Evolutionary conservation across 768 basidiomycete genomes (phyloP).

Genomic region (Cystobasidium ongulense): DNA sequence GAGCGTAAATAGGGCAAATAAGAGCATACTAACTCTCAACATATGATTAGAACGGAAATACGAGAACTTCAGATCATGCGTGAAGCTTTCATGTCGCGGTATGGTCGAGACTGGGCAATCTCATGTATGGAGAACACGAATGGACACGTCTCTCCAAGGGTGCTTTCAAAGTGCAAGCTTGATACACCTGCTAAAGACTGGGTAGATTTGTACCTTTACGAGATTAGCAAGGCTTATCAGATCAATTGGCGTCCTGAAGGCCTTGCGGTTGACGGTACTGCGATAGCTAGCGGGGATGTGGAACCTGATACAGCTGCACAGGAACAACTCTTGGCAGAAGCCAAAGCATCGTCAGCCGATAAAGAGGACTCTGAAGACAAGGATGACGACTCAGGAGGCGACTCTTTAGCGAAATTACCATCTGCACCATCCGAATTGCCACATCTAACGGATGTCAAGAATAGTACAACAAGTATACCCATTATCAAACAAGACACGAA

Average conservation of each 20-base stretch:
- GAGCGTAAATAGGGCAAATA: neutral
- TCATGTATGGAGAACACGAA: constrained; percentile 79
- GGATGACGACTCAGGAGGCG: neutral
- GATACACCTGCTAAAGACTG: constrained; percentile 21
- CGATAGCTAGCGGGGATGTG: neutral
- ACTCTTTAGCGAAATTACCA: neutral
- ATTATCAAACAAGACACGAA: neutral
- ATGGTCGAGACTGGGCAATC: constrained; percentile 77
- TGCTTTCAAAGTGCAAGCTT: constrained; percentile 16
- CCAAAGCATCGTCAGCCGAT: neutral
- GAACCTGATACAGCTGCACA: constrained; percentile 11
- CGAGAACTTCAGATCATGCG: constrained; percentile 65
- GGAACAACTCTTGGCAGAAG: constrained; percentile 4
- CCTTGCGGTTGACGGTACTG: neutral
- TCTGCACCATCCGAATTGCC: neutral
- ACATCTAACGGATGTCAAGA: neutral
- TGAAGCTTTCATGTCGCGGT: constrained; percentile 93
- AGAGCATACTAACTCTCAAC: neutral
- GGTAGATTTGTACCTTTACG: constrained; percentile 31
- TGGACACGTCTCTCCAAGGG: constrained; percentile 71
- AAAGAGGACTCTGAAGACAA: neutral
- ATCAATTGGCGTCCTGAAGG: constrained; percentile 17
- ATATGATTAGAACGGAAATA: constrained; percentile 33
- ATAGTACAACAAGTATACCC: constrained; percentile 2
- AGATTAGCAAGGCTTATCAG: constrained; percentile 33